Conservation (phyloP, 495 filamentous ascomycete species). For the Aspergillus ellipticus region DNA sequence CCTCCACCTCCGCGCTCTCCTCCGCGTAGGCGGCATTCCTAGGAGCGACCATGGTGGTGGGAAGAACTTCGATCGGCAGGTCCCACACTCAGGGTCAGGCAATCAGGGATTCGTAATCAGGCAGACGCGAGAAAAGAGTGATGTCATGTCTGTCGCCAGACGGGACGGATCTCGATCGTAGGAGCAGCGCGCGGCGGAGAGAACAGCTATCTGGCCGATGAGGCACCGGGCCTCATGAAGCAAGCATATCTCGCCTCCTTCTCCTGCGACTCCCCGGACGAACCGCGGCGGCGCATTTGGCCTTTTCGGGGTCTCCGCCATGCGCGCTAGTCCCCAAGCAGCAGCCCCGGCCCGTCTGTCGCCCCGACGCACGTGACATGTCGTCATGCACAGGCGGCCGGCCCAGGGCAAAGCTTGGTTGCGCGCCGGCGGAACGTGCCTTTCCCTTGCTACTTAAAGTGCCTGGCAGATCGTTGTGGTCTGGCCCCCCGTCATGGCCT, state of each 20-base stretch:
- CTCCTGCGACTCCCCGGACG: conserved; percentile 3
- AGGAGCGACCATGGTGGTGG: conserved; percentile 43
- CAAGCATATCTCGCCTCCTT: conserved; percentile 3
- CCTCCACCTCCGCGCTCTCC: conserved; percentile 69
- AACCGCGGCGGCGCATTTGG: conserved; percentile 2
- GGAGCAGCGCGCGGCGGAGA: background rate
- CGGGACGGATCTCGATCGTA: background rate
- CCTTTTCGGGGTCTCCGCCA: conserved; percentile 6
- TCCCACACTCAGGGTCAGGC: conserved; percentile 13
- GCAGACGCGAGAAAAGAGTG: conserved; percentile 11
- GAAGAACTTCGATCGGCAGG: conserved; percentile 13
- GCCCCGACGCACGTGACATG: conserved; percentile 20
- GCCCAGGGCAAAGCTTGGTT: background rate
- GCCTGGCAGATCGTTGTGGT: conserved; percentile 15
- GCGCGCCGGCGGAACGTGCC: background rate
- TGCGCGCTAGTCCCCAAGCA: conserved; percentile 22
- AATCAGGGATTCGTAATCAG: conserved; percentile 6
- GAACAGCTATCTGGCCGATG: conserved; percentile 5
- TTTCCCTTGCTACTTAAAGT: background rate
- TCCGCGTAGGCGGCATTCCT: conserved; percentile 58
- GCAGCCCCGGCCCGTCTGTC: conserved; percentile 19
- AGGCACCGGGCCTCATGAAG: conserved; percentile 26
- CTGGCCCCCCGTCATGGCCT: conserved; percentile 15
- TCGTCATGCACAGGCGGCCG: conserved; percentile 21
- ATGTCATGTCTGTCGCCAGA: conserved; percentile 25